phyloP scores from a whole-genome alignment of 805 yeast genomes.

The Nakazawaea ishiwadae region DNA sequence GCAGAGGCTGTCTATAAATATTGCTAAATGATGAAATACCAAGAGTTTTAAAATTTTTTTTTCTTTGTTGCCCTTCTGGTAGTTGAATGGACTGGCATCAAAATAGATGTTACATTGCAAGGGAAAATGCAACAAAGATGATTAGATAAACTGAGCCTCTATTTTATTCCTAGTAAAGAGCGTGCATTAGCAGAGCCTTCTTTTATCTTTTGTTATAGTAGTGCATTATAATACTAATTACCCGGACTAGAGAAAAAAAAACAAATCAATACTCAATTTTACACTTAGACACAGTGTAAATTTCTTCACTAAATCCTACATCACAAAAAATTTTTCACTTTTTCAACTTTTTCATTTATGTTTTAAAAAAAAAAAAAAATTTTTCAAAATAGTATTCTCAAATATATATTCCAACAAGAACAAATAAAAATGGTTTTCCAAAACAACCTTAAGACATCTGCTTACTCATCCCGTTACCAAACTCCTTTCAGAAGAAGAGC shows the following conservation, averaged over 20 bases:
- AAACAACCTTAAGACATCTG: slow-evolving; percentile 70
- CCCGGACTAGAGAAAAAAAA: too few relatives aligned
- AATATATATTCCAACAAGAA: background rate
- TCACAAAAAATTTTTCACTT: slow-evolving; percentile 9
- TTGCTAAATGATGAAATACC: background rate
- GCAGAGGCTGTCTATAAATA: too few relatives aligned
- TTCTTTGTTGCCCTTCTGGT: too few relatives aligned
- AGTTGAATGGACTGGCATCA: too few relatives aligned
- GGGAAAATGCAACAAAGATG: too few relatives aligned
- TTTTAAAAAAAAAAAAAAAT: too few relatives aligned
- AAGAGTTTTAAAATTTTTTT: background rate
- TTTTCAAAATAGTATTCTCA: background rate
- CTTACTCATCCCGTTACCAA: slow-evolving; percentile 99
- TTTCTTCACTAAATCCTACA: background rate
- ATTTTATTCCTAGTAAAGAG: background rate
- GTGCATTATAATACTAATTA: background rate
- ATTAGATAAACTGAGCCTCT: background rate
- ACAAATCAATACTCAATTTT: too few relatives aligned
- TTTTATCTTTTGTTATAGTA: background rate
- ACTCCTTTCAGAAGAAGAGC: slow-evolving; percentile 99
- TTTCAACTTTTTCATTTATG: slow-evolving; percentile 1
- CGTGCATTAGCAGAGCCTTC: background rate
- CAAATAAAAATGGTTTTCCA: slow-evolving; percentile 69
- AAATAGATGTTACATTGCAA: too few relatives aligned
- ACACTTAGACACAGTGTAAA: too few relatives aligned